Evolutionary conservation across 495 filamentous ascomycete species (phyloP).

Genomic region (Clavariopsis aquatica): DNA sequence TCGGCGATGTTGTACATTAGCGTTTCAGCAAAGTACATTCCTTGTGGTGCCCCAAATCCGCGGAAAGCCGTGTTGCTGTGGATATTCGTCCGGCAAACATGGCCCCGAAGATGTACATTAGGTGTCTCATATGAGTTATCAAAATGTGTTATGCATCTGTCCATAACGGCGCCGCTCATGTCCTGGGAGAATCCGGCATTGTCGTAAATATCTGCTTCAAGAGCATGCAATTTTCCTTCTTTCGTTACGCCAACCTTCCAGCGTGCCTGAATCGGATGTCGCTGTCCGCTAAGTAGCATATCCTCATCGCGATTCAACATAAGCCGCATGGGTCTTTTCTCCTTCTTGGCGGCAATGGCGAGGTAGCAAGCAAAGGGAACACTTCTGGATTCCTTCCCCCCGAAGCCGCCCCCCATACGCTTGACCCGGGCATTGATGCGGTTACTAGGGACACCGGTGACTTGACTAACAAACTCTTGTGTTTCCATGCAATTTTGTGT

Average conservation of each 20-base stretch:
- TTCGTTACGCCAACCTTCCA: constrained; percentile 50
- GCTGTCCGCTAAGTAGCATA: constrained; percentile 47
- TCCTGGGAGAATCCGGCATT: constrained; percentile 49
- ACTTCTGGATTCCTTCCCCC: constrained; percentile 48
- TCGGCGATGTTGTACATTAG: constrained; percentile 48
- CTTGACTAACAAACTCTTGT: constrained; percentile 48
- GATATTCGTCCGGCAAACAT: constrained; percentile 49
- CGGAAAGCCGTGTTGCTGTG: constrained; percentile 51
- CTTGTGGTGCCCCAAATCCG: constrained; percentile 49
- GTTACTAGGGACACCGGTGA: constrained; percentile 48
- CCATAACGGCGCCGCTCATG: constrained; percentile 49
- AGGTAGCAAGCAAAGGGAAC: constrained; percentile 46
- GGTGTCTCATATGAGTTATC: constrained; percentile 49
- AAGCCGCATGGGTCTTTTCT: constrained; percentile 45
- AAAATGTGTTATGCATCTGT: constrained; percentile 47
- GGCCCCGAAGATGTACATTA: constrained; percentile 45
- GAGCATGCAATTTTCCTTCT: constrained; percentile 46
- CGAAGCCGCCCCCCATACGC: constrained; percentile 48
- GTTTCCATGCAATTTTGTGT: constrained; percentile 50
- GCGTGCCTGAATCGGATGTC: constrained; percentile 47
- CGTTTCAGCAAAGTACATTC: constrained; percentile 47
- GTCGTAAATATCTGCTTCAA: constrained; percentile 48
- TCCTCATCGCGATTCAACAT: constrained; percentile 52
- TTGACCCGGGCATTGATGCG: constrained; percentile 49
- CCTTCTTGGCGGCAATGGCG: constrained; percentile 49